Evolutionary conservation across 1,139 yeast species (phyloP), one percentile per base, ranked within the genome.

Genomic region (Candida pseudoviswanathii): DNA sequence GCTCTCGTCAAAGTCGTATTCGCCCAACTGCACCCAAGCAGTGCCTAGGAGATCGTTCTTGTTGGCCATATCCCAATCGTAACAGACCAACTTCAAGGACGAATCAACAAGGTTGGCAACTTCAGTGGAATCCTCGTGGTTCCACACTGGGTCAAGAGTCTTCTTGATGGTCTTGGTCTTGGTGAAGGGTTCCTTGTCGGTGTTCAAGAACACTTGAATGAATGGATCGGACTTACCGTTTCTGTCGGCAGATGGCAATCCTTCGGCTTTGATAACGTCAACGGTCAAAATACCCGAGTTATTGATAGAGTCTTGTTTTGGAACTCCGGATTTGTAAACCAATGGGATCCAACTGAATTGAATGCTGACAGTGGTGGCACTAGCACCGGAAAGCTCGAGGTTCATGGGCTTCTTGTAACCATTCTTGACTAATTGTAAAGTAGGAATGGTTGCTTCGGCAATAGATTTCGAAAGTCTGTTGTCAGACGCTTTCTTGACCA

Each of bases 211-310:
- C 52, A 89, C 78, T 60, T 84, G 80, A 51, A 85, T 78, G 63
- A 84, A 94, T 53, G 99, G 99, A 68, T 94, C 99, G 6, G 97
- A 89, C 64, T 86, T 87, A 48, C 98, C 98, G 57, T 87, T 86
- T 27, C 89, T 75, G 67, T 94, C 99, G 26, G 94, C 95, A 10
- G 96, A 78, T 45, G 86, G 81, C 54, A 95, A 77, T 47, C 81
- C 81, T n/a, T 77, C 78, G 2, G 95, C 98, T 49, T 77, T 77
- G 45, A 84, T 58, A 10, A 89, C 78, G 36, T 79, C 81, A 32
- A 91, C 76, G n/a, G 78, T 75, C 54, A 92, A 70, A 32, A 73
- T 73, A 65, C 99, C 99, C 55, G 85, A 78, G 64, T 91, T 89
- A 47, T 86, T 80, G 55, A 85, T 80, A 45, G 88, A 76, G 67